Percentiles rank a stretch among this genome's conserved stretches.
Conservation (phyloP, 2,329 filamentous ascomycete species). For the Bertia moriformis region DNA sequence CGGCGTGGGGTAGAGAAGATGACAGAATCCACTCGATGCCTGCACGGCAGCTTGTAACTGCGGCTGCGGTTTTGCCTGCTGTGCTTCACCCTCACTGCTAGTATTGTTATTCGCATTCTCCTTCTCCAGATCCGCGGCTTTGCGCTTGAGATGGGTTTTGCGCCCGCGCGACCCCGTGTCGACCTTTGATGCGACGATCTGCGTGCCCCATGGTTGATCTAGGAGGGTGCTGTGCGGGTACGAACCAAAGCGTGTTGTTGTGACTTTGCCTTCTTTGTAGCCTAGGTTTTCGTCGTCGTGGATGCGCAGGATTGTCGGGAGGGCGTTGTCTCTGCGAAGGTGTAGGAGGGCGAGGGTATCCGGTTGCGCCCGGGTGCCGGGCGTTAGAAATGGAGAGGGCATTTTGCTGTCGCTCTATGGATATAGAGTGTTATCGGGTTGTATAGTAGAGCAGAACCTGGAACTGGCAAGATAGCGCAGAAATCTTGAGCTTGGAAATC, state of each 20-base stretch:
- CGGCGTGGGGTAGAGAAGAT: slow-evolving; percentile 29
- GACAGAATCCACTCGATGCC: slow-evolving; percentile 28
- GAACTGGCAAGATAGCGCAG: too few species aligned
- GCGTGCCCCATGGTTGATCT: slow-evolving; percentile 43
- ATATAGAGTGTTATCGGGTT: too few species aligned
- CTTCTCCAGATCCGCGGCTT: slow-evolving; percentile 17
- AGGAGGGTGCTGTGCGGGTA: slow-evolving; percentile 32
- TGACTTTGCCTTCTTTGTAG: slow-evolving; percentile 33
- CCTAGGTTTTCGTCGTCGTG: slow-evolving; percentile 23
- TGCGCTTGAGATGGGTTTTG: slow-evolving; percentile 19
- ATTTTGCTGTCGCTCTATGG: too few species aligned
- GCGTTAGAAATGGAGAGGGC: slow-evolving; percentile 42
- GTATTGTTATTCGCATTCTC: slow-evolving; percentile 2
- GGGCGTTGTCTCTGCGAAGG: slow-evolving; percentile 42
- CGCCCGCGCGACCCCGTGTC: slow-evolving; percentile 44
- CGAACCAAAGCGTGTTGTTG: slow-evolving; percentile 50
- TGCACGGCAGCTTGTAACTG: slow-evolving; percentile 17
- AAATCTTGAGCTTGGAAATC: too few species aligned
- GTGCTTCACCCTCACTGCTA: background rate
- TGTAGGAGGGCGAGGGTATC: slow-evolving; percentile 43
- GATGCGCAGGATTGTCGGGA: slow-evolving; percentile 32
- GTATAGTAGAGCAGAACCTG: too few species aligned
- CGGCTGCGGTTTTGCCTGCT: background rate
- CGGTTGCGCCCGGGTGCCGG: slow-evolving; percentile 27
- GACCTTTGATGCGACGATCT: slow-evolving; percentile 46